Percentiles rank a stretch among this genome's conserved stretches.
These are phyloP conservation scores for Starmerella sp. DNA, from an alignment of 805 yeast genomes.

Conservation along the genomic window DNA sequence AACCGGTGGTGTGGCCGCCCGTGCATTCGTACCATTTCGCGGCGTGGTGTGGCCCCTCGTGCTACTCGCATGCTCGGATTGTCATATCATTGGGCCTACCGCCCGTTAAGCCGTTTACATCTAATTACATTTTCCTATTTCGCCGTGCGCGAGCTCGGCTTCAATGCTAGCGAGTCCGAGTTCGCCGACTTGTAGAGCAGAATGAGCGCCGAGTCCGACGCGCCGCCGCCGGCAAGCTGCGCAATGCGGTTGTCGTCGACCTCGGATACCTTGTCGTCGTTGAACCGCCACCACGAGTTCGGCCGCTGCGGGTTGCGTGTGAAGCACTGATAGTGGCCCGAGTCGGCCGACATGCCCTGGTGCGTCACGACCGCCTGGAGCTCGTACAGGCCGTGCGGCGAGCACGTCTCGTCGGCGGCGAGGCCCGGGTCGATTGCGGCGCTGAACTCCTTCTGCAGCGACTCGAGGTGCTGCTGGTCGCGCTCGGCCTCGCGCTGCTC, in stretches of 20 bases:
- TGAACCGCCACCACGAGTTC: constrained; percentile 85
- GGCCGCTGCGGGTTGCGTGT: constrained; percentile 53
- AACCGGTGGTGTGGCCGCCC: no score
- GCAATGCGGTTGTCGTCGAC: constrained; percentile 79
- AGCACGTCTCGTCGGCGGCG: constrained; percentile 45
- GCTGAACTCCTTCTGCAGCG: constrained; percentile 24
- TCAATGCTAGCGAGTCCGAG: background rate
- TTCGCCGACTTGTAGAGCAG: constrained; percentile 66
- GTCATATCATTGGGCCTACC: no score
- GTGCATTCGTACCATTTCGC: no score
- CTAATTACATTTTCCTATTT: background rate
- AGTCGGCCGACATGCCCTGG: constrained; percentile 89
- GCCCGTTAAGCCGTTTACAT: no score
- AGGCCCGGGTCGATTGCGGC: constrained; percentile 33
- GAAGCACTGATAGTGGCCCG: constrained; percentile 94
- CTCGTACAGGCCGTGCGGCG: constrained; percentile 80
- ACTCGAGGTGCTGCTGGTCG: constrained; percentile 18
- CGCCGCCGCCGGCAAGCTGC: constrained; percentile 91
- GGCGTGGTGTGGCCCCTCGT: no score
- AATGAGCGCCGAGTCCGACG: constrained; percentile 86
- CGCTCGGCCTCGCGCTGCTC: constrained; percentile 12
- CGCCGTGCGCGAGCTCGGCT: background rate
- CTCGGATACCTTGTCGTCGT: constrained; percentile 75
- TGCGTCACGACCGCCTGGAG: constrained; percentile 78
- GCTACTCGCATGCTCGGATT: no score